These are phyloP conservation scores for Thelephora aurantiotincta DNA, from an alignment of 768 basidiomycete species.

Conservation along the genomic window DNA sequence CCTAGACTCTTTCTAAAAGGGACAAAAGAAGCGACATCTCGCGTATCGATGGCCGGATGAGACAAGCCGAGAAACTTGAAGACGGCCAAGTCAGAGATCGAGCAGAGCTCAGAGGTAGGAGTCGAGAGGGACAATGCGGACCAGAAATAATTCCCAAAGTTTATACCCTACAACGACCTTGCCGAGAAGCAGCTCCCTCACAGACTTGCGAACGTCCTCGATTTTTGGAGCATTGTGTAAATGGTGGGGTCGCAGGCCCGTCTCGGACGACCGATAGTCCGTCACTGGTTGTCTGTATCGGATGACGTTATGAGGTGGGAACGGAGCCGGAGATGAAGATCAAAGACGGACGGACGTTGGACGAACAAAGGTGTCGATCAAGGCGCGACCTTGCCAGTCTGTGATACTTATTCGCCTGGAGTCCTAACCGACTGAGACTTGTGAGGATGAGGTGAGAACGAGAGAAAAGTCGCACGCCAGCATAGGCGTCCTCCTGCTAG, in stretches of 20 bases:
- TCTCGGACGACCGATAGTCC: constrained; percentile 31
- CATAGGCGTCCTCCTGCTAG: neutral
- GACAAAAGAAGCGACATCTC: constrained; percentile 39
- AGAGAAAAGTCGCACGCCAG: neutral
- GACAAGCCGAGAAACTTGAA: constrained; percentile 33
- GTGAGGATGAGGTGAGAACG: no score
- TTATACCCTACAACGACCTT: constrained; percentile 44
- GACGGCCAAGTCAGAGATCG: neutral
- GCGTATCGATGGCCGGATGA: constrained; percentile 36
- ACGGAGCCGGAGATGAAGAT: neutral
- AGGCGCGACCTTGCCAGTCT: constrained; percentile 29
- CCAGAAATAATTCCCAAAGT: constrained; percentile 40
- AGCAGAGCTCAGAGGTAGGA: neutral
- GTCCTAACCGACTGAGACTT: no score
- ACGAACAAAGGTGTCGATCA: constrained; percentile 37
- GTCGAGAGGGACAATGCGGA: constrained; percentile 14
- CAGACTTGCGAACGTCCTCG: constrained; percentile 28
- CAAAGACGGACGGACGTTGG: constrained; percentile 29
- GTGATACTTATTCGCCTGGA: constrained; percentile 35
- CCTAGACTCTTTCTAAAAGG: constrained; percentile 32
- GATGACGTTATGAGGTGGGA: neutral
- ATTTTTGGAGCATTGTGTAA: constrained; percentile 36
- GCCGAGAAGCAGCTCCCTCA: constrained; percentile 26
- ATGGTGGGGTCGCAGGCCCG: constrained; percentile 27
- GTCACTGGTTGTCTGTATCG: constrained; percentile 28